Conservation (phyloP, 1,139 yeast genomes). For the Saccharomycopsis hybrid region DNA sequence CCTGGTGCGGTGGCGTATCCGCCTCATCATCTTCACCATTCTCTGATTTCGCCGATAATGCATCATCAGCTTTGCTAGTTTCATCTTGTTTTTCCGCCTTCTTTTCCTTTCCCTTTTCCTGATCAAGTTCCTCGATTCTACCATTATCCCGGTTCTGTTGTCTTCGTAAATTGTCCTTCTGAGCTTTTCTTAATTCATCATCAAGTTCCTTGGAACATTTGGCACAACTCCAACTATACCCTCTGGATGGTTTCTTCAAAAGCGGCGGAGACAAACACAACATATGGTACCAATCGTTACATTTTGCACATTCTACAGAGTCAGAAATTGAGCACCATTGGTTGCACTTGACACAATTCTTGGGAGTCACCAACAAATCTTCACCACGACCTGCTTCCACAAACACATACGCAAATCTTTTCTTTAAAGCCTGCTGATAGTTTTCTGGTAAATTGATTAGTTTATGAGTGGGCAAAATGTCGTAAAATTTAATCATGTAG, state of each 20-base stretch:
- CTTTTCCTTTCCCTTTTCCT: not conserved
- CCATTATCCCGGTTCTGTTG: not conserved
- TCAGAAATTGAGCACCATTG: conserved; percentile 80
- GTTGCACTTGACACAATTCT: conserved; percentile 67
- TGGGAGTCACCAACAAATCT: conserved; percentile 57
- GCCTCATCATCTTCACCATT: conserved; percentile 4
- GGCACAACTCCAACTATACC: conserved; percentile 93
- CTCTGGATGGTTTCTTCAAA: conserved; percentile 72
- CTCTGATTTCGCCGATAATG: not conserved
- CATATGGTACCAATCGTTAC: conserved; percentile 68
- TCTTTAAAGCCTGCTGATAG: conserved; percentile 56
- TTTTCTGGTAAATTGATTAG: conserved; percentile 52
- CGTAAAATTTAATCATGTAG: conserved; percentile 79
- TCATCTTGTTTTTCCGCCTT: not conserved
- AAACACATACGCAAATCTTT: conserved; percentile 67
- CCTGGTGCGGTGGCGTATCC: conserved; percentile 17
- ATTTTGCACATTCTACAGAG: conserved; percentile 78
- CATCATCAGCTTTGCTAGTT: not conserved
- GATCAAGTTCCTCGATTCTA: no score
- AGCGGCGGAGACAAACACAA: conserved; percentile 84
- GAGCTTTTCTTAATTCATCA: conserved; percentile 20
- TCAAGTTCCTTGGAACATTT: conserved; percentile 49
- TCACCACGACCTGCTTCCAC: conserved; percentile 66
- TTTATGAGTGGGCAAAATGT: conserved; percentile 56
- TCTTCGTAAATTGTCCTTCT: not conserved